Percentiles rank a stretch among this genome's conserved stretches.
Evolutionary conservation across 176 grass and related monocot species (phyloP).

Genomic region (Metroxylon sagu): DNA sequence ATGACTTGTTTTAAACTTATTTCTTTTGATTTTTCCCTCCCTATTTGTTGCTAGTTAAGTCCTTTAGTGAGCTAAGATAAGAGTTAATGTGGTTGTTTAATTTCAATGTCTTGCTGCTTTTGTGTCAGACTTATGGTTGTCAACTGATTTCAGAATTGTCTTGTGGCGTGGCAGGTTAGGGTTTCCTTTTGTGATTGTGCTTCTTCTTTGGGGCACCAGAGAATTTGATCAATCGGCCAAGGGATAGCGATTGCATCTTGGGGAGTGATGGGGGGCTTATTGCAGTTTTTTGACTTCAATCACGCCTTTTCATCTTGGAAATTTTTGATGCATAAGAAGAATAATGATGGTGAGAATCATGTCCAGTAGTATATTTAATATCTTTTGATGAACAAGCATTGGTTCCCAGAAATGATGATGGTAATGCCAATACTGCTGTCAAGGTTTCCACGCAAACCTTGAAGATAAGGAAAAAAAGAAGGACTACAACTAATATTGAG

Average conservation of each 20-base stretch:
- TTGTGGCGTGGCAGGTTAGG: slow-evolving; percentile 24
- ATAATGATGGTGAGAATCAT: slow-evolving; percentile 39
- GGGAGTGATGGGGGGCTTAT: slow-evolving; percentile 26
- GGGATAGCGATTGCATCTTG: slow-evolving; percentile 14
- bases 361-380: background rate
- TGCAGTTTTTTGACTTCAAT: slow-evolving; percentile 87
- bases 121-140: no score
- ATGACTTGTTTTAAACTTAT: no score
- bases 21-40: no score
- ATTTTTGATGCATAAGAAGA: slow-evolving; percentile 38
- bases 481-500: background rate
- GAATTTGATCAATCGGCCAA: slow-evolving; percentile 23
- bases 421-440: background rate
- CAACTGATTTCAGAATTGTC: background rate
- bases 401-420: background rate
- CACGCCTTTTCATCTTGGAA: slow-evolving; percentile 58
- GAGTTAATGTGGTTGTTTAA: no score
- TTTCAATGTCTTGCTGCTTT: no score
- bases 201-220: background rate
- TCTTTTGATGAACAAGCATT: background rate
- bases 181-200: background rate
- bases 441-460: background rate
- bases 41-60: no score
- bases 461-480: background rate
- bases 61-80: no score